These are phyloP conservation scores for Dipodascopsis tothii DNA, from an alignment of 805 yeast species.

Conservation along the genomic window DNA sequence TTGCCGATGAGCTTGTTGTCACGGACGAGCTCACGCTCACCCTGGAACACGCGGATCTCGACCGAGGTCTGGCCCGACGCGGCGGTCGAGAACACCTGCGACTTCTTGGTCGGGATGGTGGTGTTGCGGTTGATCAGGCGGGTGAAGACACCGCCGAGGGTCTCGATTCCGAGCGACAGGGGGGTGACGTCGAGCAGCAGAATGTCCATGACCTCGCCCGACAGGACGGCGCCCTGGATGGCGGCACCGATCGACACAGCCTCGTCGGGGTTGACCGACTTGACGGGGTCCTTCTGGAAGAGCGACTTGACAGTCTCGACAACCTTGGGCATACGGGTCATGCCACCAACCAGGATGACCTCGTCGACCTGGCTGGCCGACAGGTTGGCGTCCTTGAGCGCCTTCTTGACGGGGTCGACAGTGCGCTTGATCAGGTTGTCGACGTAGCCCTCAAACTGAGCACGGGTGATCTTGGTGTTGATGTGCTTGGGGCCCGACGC, in stretches of 20 bases:
- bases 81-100: constrained; percentile 93
- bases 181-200: constrained; percentile 84
- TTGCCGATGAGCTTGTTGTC: constrained; percentile 96
- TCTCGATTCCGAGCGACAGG: constrained; percentile 89
- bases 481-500: constrained; percentile 75
- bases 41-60: constrained; percentile 97
- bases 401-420: constrained; percentile 69
- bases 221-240: constrained; percentile 91
- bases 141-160: constrained; percentile 96
- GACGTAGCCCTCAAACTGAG: constrained; percentile 60
- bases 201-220: constrained; percentile 92
- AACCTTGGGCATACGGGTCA: constrained; percentile 89
- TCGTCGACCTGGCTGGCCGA: constrained; percentile 61
- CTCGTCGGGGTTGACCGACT: constrained; percentile 91
- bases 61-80: constrained; percentile 95
- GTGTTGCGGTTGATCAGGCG: constrained; percentile 87
- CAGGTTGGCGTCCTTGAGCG: constrained; percentile 72
- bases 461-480: constrained; percentile 59
- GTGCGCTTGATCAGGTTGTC: constrained; percentile 67
- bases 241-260: constrained; percentile 97
- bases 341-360: constrained; percentile 82
- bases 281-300: constrained; percentile 78
- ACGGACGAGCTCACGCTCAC: constrained; percentile 96
- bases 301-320: constrained; percentile 64
- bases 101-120: constrained; percentile 93